Evolutionary conservation across 192 early-diverging fungal genomes (phyloP), one percentile per base, ranked within the genome.

Genomic region (Mortierella claussenii): DNA sequence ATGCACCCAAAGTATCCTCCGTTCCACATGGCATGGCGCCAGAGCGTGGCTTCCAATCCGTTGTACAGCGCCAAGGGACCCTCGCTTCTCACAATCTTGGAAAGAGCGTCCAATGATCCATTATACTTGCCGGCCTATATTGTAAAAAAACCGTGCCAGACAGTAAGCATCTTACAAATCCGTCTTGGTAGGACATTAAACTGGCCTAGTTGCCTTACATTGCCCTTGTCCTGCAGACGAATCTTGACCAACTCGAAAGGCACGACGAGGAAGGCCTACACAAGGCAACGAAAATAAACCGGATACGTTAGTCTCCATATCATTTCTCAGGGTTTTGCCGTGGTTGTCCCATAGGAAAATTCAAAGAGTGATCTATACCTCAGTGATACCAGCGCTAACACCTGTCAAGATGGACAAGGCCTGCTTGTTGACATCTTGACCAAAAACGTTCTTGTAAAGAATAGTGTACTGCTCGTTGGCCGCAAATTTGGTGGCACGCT

Each of bases 401-500:
- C 97, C 97, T 10, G 95, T 95, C 81, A 93, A 49, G 50, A 97
- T 91, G 23, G 94, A 85, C 32, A 96, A 80, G 40, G 68, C 62
- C 78, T 94, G 92, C 49, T 86, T 91, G 79, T 91, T 90, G 83
- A 89, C 87, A 46, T 87, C 88, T 69, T 89, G 65, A 26, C 90
- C 86, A 78, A 93, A 92, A 60, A 94, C 55, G 57, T 82, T 88
- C 69, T 82, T 89, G 69, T 85, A 92, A 65, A 92, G 73, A 17
- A 81, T 80, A 13, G 83, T 86, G 60, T 93, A 95, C 74, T 93
- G 89, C 69, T 96, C 96, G 71, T 98, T 98, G 28, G 95, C 89
- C 6, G 93, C 91, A 85, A 98, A 98, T 81, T 98, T 98, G 81
- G 94, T 98, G 21, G 95, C 95, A 45, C 97, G 89, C 84, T 98